Evolutionary conservation across 176 grass and related monocot genomes (phyloP).

Genomic region (Puccinellia tenuiflora): DNA sequence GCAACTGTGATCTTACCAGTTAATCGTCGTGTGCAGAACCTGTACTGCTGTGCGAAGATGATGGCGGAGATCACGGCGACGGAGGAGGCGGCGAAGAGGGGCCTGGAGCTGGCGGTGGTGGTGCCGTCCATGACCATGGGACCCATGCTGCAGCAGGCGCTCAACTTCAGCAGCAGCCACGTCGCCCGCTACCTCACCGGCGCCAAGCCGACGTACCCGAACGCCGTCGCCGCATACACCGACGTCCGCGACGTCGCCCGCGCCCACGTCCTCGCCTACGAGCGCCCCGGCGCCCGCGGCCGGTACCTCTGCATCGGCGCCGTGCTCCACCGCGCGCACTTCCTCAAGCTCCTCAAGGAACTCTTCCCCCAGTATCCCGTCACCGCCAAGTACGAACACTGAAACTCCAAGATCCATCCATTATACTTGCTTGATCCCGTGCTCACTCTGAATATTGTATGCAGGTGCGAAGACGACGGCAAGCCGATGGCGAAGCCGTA

Average conservation of each 20-base stretch:
- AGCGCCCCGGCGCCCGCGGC: constrained; percentile 12
- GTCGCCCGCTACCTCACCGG: constrained; percentile 43
- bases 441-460: neutral
- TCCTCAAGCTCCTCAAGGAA: constrained; percentile 15
- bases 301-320: constrained; percentile 44
- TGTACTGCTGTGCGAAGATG: constrained; percentile 53
- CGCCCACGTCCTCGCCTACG: constrained; percentile 41
- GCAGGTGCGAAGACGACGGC: constrained; percentile 40
- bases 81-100: constrained; percentile 24
- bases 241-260: constrained; percentile 55
- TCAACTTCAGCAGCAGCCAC: constrained; percentile 42
- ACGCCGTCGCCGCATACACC: constrained; percentile 49
- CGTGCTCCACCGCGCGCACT: constrained; percentile 31
- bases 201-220: constrained; percentile 24
- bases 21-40: constrained; percentile 45
- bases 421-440: neutral
- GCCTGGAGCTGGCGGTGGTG: constrained; percentile 37
- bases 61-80: constrained; percentile 37
- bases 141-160: constrained; percentile 30
- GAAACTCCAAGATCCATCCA: neutral
- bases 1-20: no score
- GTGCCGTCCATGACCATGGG: constrained; percentile 31
- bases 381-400: neutral
- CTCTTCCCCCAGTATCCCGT: constrained; percentile 39
- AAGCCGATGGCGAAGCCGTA: constrained; percentile 23